Base-by-base conservation (phyloP, 2,329 filamentous ascomycete genomes). In the Claviceps arundinis region DNA sequence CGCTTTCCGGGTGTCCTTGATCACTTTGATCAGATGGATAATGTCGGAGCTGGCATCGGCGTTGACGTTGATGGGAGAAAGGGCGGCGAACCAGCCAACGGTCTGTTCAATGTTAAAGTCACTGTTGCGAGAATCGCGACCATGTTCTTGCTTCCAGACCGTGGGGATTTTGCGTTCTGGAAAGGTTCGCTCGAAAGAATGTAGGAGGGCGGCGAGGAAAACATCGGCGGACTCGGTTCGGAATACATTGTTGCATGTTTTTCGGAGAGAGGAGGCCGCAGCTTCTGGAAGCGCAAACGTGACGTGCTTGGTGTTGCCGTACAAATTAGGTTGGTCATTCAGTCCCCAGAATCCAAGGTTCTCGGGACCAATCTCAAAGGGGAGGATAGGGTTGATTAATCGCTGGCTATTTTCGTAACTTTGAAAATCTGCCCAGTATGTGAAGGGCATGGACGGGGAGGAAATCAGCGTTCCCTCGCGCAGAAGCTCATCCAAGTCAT, bases 81-180 rank as follows among this genome's bases (percentile, higher is more conserved):
- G 64, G 0, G 76, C 73, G 2, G 77, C 80, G 56, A 82, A 80
- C 77, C 77, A 81, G 2, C 78, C 79, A 0, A 82, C 76, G 0
- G 78, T 81, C 50, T 77, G 68, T 4, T 73, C 72, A 1, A 80
- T 70, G 61, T 81, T 75, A 13, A 75, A 65, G 16, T 73, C 70
- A 0, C 63, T 60, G 26, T 71, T 70, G 55, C 69, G 69, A 2
- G 66, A 60, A n/a, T 70, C 64, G 16, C 76, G 67, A 16, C 75
- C 75, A 40, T 73, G 69, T 54, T 77, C 74, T 55, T 76, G 73
- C 51, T 73, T 76, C 75, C 75, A 82, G 0, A 82, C 58, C 1
- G 73, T 72, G 0, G 78, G 79, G 0, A 68, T 62, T 0, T 58
- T 55, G 17, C 78, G 70, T 50, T 81, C 75, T 14, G 71, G 67